Base-by-base conservation (phyloP, 1,284 basidiomycete species). In the Sporisorium sorghi region DNA sequence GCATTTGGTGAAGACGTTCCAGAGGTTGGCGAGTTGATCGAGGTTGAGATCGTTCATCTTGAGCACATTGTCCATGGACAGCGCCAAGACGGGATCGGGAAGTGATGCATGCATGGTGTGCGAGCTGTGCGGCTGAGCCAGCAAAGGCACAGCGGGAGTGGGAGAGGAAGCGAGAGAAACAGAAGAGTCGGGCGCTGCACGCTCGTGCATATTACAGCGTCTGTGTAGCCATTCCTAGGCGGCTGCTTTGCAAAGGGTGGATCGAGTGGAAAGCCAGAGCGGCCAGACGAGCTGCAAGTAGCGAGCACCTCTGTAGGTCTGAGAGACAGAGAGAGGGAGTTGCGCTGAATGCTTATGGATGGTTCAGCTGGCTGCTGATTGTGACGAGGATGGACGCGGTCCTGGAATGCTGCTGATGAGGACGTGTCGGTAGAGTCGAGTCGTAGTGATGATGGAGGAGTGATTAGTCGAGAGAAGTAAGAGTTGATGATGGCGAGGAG, bases 1-100 rank as follows among this genome's bases (percentile, higher is more conserved):
- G 86, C 91, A 93, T 82, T 92, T 92, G 61, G 91, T 90, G 81
- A 93, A 93, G 12, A 93, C 92, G 50, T 78, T 78, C 78, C 78
- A 80, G 23, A 80, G 67, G 39, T 73, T 77, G 48, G 77, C 78
- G 42, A 80, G 62, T 48, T 79, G 77, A 33, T 80, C 78, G 35
- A 77, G 63, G 35, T 60, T 69, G 60, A 77, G 64, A 26, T 77
- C 69, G 55, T 75, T 75, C 39, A 79, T 58, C 42, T 76, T 76
- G 40, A 75, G 68, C 43, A 80, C 60, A 21, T 73, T 78, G 69
- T 63, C 71, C 65, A 74, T 70, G 50, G 77, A 79, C 52, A 80
- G 52, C 33, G 74, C 74, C 67, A 80, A 59, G 37, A 80, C 75
- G 23, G 78, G 78, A 42, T 79, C 77, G 14, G 76, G 67, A 37